A percentile compares a stretch with the other conserved stretches of the same genome.
Conservation (phyloP, 441 rosid species). For the Erodium chrysanthum region DNA sequence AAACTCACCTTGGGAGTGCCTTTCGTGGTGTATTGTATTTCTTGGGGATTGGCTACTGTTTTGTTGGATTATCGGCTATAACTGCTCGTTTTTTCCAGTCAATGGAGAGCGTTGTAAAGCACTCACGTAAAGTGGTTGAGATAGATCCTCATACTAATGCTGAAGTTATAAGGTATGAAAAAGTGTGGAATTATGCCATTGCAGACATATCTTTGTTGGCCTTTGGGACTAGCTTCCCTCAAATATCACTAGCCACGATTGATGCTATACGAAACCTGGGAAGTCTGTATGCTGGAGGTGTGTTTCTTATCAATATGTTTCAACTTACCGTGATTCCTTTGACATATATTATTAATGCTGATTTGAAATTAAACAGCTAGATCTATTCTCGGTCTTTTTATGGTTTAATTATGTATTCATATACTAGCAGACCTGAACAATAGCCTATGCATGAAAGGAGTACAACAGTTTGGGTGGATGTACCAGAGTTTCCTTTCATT, state of each 20-base stretch:
- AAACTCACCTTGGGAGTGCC: conserved; percentile 39
- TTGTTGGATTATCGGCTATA: conserved; percentile 76
- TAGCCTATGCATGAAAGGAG: too few species aligned
- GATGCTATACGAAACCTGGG: conserved; percentile 77
- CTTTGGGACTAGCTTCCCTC: conserved; percentile 95
- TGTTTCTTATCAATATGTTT: conserved; percentile 14
- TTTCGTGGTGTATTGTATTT: conserved; percentile 42
- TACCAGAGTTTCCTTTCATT: too few species aligned
- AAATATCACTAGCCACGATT: conserved; percentile 78
- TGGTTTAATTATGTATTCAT: too few species aligned
- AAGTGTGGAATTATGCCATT: conserved; percentile 83
- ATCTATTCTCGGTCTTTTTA: too few species aligned
- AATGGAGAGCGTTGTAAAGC: conserved; percentile 88
- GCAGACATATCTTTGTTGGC: conserved; percentile 82
- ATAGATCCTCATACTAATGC: conserved; percentile 48
- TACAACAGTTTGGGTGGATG: too few species aligned
- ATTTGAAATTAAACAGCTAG: too few species aligned
- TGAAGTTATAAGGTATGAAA: conserved; percentile 42
- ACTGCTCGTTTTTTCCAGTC: conserved; percentile 71
- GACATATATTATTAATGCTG: too few species aligned
- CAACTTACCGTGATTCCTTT: background rate
- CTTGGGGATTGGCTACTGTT: conserved; percentile 70
- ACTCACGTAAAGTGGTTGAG: conserved; percentile 55
- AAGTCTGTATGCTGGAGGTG: conserved; percentile 70
- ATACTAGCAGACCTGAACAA: too few species aligned